These are phyloP conservation scores for Coelastrella sp. DNA, from an alignment of 139 green algal genomes.

Conservation along the genomic window DNA sequence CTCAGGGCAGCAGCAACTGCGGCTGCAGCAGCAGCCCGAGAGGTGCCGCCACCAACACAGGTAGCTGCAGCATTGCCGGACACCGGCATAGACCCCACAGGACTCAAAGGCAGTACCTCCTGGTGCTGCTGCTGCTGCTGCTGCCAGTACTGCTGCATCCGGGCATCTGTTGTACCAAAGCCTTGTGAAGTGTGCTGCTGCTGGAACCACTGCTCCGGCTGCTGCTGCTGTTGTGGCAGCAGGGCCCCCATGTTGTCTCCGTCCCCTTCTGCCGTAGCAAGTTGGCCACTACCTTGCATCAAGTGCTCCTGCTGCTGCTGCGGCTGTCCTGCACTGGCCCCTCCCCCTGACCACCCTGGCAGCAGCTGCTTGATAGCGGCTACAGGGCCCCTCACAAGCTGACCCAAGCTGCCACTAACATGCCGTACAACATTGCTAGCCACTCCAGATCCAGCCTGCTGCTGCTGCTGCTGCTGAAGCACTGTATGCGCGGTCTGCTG, in stretches of 20 bases:
- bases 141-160: neutral
- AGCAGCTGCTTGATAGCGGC: constrained; percentile 41
- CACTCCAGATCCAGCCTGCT: neutral
- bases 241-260: neutral
- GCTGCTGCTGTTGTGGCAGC: constrained; percentile 2
- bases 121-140: neutral
- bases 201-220: neutral
- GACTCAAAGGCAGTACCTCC: neutral
- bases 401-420: neutral
- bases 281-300: neutral
- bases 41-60: neutral
- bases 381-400: constrained; percentile 1
- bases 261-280: neutral
- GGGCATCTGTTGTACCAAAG: too few relatives aligned
- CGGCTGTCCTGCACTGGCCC: neutral
- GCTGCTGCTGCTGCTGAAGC: neutral
- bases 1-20: neutral
- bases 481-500: neutral
- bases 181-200: neutral
- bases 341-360: neutral
- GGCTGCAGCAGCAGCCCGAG: neutral
- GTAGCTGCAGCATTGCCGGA: neutral
- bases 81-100: neutral
- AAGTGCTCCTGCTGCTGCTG: constrained; percentile 3
- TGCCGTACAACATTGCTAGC: constrained; percentile 14